Percentiles rank a stretch among this genome's conserved stretches.
Conservation (phyloP, 2,329 filamentous ascomycete genomes). For the Calonectria multiphialidica region DNA sequence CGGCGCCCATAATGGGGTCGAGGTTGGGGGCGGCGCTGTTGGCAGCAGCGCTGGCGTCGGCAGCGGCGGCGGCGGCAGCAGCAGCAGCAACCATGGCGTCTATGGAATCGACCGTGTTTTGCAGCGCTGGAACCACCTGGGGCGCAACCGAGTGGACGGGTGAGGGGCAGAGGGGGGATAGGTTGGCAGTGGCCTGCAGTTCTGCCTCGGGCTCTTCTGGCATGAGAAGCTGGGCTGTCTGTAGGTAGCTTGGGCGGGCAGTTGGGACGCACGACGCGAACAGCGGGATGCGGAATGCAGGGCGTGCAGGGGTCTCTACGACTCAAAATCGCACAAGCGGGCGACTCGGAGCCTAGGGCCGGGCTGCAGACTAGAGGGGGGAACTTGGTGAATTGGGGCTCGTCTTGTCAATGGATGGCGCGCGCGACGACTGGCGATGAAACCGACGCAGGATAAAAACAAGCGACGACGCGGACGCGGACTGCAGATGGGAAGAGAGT, state of each 20-base stretch:
- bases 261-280: conserved; percentile 20
- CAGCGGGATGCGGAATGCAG: conserved; percentile 21
- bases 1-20: conserved; percentile 48
- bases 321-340: conserved; percentile 35
- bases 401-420: conserved; percentile 36
- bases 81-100: conserved; percentile 59
- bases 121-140: conserved; percentile 62
- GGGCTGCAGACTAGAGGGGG: conserved; percentile 32
- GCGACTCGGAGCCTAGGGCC: conserved; percentile 31
- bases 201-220: conserved; percentile 57
- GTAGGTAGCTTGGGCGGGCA: conserved; percentile 29
- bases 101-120: conserved; percentile 64
- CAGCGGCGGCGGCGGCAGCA: conserved; percentile 46
- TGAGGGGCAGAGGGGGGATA: conserved; percentile 65
- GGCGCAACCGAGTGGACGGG: conserved; percentile 60
- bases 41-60: conserved; percentile 43
- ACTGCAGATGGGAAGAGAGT: not conserved
- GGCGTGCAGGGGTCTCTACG: conserved; percentile 26
- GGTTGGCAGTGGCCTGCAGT: conserved; percentile 64
- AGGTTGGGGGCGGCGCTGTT: conserved; percentile 47
- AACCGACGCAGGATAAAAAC: conserved; percentile 33
- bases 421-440: conserved; percentile 24
- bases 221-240: conserved; percentile 53
- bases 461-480: conserved; percentile 7
- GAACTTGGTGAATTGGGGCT: conserved; percentile 28